Conservation (phyloP, 73 alveolate genomes). For the Uronychia binucleata region DNA sequence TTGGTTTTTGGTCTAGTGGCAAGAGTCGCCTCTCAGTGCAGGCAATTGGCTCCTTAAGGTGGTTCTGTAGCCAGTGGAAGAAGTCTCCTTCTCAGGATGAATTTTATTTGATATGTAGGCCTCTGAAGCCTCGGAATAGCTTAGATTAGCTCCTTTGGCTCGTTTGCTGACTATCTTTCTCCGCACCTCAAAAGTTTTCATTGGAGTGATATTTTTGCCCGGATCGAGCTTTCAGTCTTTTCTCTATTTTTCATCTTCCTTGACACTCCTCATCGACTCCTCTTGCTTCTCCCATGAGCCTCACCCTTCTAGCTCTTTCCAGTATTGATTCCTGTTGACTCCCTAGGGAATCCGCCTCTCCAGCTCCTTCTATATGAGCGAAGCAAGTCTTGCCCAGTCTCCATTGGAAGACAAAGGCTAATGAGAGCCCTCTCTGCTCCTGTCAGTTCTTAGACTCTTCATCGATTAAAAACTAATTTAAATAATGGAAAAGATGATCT, state of each 20-base stretch:
- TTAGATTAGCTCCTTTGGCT: too few relatives aligned
- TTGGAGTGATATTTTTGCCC: neutral
- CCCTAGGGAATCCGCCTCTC: neutral
- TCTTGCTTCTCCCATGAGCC: neutral
- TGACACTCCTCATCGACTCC: neutral
- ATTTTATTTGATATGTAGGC: too few relatives aligned
- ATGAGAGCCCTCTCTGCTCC: neutral
- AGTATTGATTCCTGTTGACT: neutral
- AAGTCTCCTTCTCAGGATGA: too few relatives aligned
- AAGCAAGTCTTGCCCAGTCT: neutral
- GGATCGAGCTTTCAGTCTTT: neutral
- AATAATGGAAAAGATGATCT: neutral
- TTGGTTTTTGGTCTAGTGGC: too few relatives aligned
- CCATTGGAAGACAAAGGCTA: neutral
- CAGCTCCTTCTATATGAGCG: neutral
- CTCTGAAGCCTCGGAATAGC: too few relatives aligned
- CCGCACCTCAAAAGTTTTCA: too few relatives aligned
- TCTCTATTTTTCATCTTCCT: neutral
- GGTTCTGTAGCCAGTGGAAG: too few relatives aligned
- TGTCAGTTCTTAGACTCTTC: neutral
- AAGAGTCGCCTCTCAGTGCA: too few relatives aligned
- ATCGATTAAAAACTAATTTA: too few relatives aligned
- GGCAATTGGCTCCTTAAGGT: too few relatives aligned
- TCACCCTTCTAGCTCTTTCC: neutral
- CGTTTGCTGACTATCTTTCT: too few relatives aligned